These are phyloP conservation scores for Monsonia emarginata DNA, from an alignment of 441 rosid genomes.

Conservation along the genomic window DNA sequence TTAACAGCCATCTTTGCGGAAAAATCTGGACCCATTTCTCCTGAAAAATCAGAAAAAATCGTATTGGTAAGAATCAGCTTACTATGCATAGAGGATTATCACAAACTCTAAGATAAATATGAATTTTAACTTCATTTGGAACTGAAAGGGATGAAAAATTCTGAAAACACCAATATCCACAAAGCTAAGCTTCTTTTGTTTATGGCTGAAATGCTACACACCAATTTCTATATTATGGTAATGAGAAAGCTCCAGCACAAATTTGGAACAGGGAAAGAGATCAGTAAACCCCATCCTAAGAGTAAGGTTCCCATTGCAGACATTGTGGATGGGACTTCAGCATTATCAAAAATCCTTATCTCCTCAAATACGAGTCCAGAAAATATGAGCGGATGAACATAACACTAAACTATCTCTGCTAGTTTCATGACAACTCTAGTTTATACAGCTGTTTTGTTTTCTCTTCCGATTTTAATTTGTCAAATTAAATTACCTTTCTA, in stretches of 20 bases:
- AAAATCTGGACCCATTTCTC: constrained; percentile 94
- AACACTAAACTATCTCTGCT: too few species aligned
- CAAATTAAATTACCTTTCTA: background rate
- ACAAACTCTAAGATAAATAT: background rate
- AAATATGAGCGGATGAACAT: too few species aligned
- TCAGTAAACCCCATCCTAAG: background rate
- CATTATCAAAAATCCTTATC: too few species aligned
- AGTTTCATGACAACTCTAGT: background rate
- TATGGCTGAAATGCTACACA: background rate
- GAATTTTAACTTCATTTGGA: constrained; percentile 1
- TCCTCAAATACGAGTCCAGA: too few species aligned
- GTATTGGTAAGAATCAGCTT: constrained; percentile 10
- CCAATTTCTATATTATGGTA: background rate
- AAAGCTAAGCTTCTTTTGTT: constrained; percentile 8
- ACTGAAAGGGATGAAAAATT: background rate
- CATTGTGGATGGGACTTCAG: background rate
- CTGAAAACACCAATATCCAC: constrained; percentile 3
- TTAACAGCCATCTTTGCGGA: constrained; percentile 69
- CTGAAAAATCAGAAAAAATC: constrained; percentile 30
- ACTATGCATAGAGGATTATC: constrained; percentile 9
- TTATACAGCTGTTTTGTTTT: background rate
- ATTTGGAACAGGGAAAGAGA: background rate
- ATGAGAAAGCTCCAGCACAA: constrained; percentile 2
- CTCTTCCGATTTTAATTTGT: background rate
- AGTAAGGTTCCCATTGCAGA: background rate